Evolutionary conservation across 2,329 filamentous ascomycete genomes (phyloP), one percentile per base, ranked within the genome.

Genomic region (Hymenoscyphus infarciens): DNA sequence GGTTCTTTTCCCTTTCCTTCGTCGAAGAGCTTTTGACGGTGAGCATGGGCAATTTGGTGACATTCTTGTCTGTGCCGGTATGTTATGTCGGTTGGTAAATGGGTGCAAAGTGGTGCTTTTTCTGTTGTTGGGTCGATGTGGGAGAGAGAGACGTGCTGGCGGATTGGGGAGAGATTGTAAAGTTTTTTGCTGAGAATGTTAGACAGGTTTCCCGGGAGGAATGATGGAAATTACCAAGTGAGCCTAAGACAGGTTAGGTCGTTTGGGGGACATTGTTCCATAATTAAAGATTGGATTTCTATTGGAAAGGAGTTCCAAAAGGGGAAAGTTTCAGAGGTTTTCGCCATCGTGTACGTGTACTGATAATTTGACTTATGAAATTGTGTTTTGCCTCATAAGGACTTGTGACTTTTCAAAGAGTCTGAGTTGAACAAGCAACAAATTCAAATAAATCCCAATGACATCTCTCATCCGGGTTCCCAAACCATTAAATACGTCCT

Each of bases 181-280:
- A 72, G 65, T 3, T 60, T 64, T 68, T 71, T 72, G 13, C 67
- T 68, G 25, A 7, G 38, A 35, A 38, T 27, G 16, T 27, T 60
- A 38, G 56, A 42, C 31, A 56, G 15, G 59, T 31, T 19, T 45
- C 5, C 49, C 27, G 11, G 15, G 4, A 8, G 25, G 31, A 33
- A 27, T 22, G 19, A 8, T 6, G 31, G 53, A n/a, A 35, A 8
- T 25, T 68, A 73, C 71, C 71, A 72, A 6, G 71, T 69, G 2
- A 73, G 64, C 16, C 67, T 61, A 6, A 73, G 64, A 55, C 71
- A 73, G 1, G 60, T 66, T 1, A 64, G 63, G 42, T 72, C 70
- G 55, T 70, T 72, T 57, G 67, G 57, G 1, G 63, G 27, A 57
- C 70, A 73, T 22, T 56, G 57, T 16, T 64, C 58, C n/a, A 71